These are phyloP conservation scores for Ceratocystiopsis minuta DNA, from an alignment of 2,329 filamentous ascomycete species.

Conservation along the genomic window DNA sequence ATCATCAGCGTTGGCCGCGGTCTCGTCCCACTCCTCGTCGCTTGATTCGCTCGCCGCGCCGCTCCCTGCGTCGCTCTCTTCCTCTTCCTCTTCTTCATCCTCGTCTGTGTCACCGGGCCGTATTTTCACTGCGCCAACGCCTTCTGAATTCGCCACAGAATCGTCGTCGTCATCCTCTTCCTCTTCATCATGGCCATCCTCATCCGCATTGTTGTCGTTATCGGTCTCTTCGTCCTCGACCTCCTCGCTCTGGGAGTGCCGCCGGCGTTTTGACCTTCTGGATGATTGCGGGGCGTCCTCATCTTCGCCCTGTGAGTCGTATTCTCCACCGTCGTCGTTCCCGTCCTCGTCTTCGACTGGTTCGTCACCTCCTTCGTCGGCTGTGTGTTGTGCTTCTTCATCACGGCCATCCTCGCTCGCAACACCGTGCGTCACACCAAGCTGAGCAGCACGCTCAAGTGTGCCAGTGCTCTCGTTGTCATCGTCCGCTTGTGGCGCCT, in stretches of 20 bases:
- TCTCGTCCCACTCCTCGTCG: constrained; percentile 41
- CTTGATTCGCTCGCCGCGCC: constrained; percentile 25
- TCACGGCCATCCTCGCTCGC: constrained; percentile 11
- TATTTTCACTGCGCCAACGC: constrained; percentile 38
- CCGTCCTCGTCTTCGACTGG: constrained; percentile 11
- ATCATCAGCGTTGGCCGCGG: constrained; percentile 29
- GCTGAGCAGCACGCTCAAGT: constrained; percentile 10
- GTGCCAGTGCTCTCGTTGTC: constrained; percentile 16
- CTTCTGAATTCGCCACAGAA: constrained; percentile 31
- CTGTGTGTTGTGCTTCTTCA: too few species aligned
- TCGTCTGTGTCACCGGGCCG: constrained; percentile 32
- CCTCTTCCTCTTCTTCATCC: constrained; percentile 25
- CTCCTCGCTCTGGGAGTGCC: constrained; percentile 10
- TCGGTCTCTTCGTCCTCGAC: constrained; percentile 16
- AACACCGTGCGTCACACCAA: constrained; percentile 13
- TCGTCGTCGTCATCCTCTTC: constrained; percentile 14
- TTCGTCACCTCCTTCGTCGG: too few species aligned
- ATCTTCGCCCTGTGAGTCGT: constrained; percentile 14
- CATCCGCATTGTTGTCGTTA: constrained; percentile 17
- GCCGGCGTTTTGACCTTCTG: constrained; percentile 7
- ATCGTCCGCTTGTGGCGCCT: constrained; percentile 9
- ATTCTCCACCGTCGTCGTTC: constrained; percentile 25
- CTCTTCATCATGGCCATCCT: constrained; percentile 13
- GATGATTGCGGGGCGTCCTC: constrained; percentile 16
- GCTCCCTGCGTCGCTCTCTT: constrained; percentile 19